Conservation (phyloP, 495 filamentous ascomycete genomes). For the Penicillium pulvis region DNA sequence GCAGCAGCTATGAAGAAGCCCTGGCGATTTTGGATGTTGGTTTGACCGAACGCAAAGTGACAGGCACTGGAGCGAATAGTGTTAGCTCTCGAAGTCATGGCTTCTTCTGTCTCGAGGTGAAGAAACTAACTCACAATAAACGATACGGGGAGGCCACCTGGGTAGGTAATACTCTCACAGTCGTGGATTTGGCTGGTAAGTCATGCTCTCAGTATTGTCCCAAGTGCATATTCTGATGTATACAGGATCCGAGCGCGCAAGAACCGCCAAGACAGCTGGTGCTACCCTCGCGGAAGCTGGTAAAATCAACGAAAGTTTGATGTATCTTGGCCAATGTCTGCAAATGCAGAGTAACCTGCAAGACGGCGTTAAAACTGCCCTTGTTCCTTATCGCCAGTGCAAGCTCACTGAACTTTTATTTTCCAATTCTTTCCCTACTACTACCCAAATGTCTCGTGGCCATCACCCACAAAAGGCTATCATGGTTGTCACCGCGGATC, state of each 20-base stretch:
- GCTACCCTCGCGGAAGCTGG: conserved; percentile 92
- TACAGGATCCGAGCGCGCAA: conserved; percentile 80
- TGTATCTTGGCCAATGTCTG: conserved; percentile 97
- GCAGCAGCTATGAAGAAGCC: conserved; percentile 81
- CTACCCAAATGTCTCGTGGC: conserved; percentile 54
- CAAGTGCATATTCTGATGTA: conserved; percentile 17
- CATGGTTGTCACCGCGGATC: conserved; percentile 97
- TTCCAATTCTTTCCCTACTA: conserved; percentile 86
- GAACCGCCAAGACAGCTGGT: conserved; percentile 90
- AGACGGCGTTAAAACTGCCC: conserved; percentile 70
- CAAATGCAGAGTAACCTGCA: conserved; percentile 89
- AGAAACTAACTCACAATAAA: conserved; percentile 66
- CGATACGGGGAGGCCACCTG: conserved; percentile 60
- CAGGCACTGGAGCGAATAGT: conserved; percentile 87
- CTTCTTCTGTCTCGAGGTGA: conserved; percentile 95
- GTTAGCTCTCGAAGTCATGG: conserved; percentile 90
- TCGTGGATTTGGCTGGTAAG: conserved; percentile 88
- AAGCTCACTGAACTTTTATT: conserved; percentile 96
- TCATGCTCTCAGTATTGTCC: not conserved
- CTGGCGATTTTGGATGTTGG: conserved; percentile 90
- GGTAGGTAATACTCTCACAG: conserved; percentile 79
- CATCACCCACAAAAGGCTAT: conserved; percentile 80
- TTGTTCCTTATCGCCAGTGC: conserved; percentile 93
- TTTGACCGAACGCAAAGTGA: conserved; percentile 81
- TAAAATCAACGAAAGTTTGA: conserved; percentile 95